Evolutionary conservation across 2,329 filamentous ascomycete species (phyloP), one percentile per base, ranked within the genome.

Genomic region (Colletotrichum scovillei): DNA sequence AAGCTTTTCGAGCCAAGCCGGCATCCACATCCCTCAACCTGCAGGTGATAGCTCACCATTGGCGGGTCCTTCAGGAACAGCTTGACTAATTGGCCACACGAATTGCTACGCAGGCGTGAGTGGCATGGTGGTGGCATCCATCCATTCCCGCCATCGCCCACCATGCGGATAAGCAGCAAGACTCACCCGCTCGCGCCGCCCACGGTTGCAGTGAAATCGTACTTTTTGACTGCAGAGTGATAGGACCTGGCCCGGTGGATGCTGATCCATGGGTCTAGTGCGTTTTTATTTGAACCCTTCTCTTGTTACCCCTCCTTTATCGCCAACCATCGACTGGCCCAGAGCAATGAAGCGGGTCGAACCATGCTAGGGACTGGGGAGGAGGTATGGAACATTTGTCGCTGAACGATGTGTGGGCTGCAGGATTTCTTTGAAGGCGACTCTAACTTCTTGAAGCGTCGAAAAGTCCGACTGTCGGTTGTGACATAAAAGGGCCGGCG

Each of bases 231-330:
- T 22, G 35, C 46, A n/a, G 30, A 22, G 19, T 53, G 63, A 65
- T 65, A 46, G 63, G 24, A 35, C 46, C 16, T 64, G 66, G 35
- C 67, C 32, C 60, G 42, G 42, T n/a, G 19, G 55, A 46, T 46
- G 42, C 35, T 62, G 26, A 56, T 60, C 38, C 66, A 60, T 65
- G 59, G 38, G 55, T 53, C 16, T 52, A 49, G 70, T 69, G n/a
- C 12, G 19, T 49, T 49, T 49, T 49, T n/a, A n/a, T 49, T 49
- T n/a, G 19, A 22, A 22, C 19, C 42, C 42, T 49, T 19, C 19
- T 32, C 26, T 16, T 9, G 9, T 32, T 65, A 56, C 67, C 67
- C 71, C 71, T 70, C 67, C 67, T 73, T 73, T 73, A 73, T 73
- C 71, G 67, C 67, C 46, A 65, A 30, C 26, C 67, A 30, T 63